phyloP scores from a whole-genome alignment of 306 rosid species.

The Hippophae tibetana region DNA sequence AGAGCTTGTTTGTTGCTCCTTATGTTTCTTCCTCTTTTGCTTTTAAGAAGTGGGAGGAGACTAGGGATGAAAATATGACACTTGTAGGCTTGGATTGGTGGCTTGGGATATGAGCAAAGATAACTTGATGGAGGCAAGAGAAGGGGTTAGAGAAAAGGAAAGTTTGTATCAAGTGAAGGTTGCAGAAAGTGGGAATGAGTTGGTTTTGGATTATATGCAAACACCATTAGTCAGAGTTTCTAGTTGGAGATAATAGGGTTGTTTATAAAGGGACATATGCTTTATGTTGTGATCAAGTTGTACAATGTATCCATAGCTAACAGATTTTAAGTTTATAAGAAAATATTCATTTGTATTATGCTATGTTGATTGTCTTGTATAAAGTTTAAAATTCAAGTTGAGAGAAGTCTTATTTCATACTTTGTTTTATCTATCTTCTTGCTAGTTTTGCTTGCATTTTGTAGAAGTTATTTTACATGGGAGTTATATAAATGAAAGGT shows the following conservation, averaged over 20 bases:
- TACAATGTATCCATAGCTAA: too few species aligned
- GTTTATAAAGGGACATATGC: too few species aligned
- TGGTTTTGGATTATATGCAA: slow-evolving; percentile 43
- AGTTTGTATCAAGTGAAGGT: slow-evolving; percentile 29
- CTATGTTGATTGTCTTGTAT: too few species aligned
- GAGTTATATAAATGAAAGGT: too few species aligned
- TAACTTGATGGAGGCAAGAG: slow-evolving; percentile 33
- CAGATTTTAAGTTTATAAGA: too few species aligned
- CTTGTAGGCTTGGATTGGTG: slow-evolving; percentile 17
- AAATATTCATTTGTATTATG: too few species aligned
- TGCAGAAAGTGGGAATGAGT: slow-evolving; percentile 34
- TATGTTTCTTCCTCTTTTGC: slow-evolving; percentile 32
- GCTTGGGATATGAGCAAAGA: slow-evolving; percentile 35
- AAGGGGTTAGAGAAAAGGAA: slow-evolving; percentile 29
- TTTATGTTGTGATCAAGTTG: too few species aligned
- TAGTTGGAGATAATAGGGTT: slow-evolving; percentile 23
- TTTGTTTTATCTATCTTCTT: too few species aligned
- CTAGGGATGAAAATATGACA: slow-evolving; percentile 12
- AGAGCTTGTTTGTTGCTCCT: slow-evolving; percentile 44
- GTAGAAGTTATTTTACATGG: too few species aligned
- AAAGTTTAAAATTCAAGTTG: too few species aligned
- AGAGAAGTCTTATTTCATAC: too few species aligned
- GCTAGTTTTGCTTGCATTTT: too few species aligned
- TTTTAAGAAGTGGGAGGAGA: slow-evolving; percentile 41
- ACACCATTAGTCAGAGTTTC: slow-evolving; percentile 45